Evolutionary conservation across 305 asterid genomes (phyloP), one percentile per base, ranked within the genome.

Genomic region (Nicotiana rustica): DNA sequence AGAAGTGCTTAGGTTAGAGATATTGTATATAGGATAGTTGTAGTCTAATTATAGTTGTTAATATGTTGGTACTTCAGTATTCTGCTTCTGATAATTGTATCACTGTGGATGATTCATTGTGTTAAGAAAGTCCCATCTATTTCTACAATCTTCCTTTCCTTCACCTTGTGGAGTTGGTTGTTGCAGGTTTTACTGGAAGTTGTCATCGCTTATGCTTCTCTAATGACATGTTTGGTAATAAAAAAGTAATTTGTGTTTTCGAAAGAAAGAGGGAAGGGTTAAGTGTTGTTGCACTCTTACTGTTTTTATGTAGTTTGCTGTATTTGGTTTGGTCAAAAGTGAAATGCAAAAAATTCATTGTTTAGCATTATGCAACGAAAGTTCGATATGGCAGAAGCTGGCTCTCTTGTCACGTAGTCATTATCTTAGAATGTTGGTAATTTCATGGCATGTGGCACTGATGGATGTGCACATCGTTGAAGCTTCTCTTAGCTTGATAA

Each of bases 401-500:
- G 49, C 49, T 41, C 10, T 41, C 2, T 41, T 41, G 49, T 41
- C 49, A 38, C 44, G 44, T 38, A 41, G 49, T 8, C 49, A 41
- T 8, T 41, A 41, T 41, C 10, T 38, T 59, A 52, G 14, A 29
- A 9, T 29, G 13, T 52, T 15, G 4, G 49, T 55, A 76, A 15
- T 76, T 76, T 76, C 66, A 9, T 14, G 66, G n/a, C 15, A 0
- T 49, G 79, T 29, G 64, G 25, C 29, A 25, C 44, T 25, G 79
- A 62, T 49, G 64, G 41, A 75, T 29, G 17, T 75, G 17, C 29
- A 15, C 47, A 49, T 3, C 64, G 6, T 15, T 76, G 66, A 55
- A 76, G 80, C 31, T 55, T 29, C 49, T 52, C 29, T 76, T 25
- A 76, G 80, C n/a, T 76, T 76, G 80, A 55, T 76, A 15, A 55